Evolutionary conservation across 176 grass and related monocot species (phyloP).

Genomic region (Oryza glumipatula): DNA sequence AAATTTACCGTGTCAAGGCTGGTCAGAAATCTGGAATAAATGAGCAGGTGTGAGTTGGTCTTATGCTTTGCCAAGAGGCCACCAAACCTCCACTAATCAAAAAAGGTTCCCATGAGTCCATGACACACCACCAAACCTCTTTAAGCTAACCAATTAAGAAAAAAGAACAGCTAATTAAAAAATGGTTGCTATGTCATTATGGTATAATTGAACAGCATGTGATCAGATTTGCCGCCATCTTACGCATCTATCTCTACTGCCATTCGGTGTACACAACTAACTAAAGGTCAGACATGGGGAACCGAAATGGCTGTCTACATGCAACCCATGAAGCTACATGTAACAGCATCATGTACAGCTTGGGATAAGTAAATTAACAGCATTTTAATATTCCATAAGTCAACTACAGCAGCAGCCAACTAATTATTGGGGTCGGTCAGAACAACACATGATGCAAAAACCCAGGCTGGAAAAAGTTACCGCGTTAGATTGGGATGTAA

Average conservation of each 20-base stretch:
- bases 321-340: neutral
- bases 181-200: constrained; percentile 18
- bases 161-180: constrained; percentile 5
- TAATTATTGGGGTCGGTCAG: constrained; percentile 19
- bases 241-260: neutral
- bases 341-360: constrained; percentile 16
- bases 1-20: constrained; percentile 46
- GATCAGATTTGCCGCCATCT: neutral
- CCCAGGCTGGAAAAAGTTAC: constrained; percentile 10
- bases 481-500: constrained; percentile 4
- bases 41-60: constrained; percentile 18
- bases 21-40: constrained; percentile 40
- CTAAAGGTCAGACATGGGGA: neutral
- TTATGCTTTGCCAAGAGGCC: constrained; percentile 39
- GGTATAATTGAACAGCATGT: constrained; percentile 15
- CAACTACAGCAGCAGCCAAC: constrained; percentile 31
- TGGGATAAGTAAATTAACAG: constrained; percentile 7
- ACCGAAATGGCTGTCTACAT: neutral
- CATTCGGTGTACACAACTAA: constrained; percentile 17
- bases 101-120: constrained; percentile 48
- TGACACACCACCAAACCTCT: constrained; percentile 46
- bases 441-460: neutral
- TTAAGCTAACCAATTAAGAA: constrained; percentile 24
- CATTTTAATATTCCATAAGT: constrained; percentile 44
- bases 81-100: constrained; percentile 52